Conservation (phyloP, 345 rosid species). For the Euphorbia pulcherrima region DNA sequence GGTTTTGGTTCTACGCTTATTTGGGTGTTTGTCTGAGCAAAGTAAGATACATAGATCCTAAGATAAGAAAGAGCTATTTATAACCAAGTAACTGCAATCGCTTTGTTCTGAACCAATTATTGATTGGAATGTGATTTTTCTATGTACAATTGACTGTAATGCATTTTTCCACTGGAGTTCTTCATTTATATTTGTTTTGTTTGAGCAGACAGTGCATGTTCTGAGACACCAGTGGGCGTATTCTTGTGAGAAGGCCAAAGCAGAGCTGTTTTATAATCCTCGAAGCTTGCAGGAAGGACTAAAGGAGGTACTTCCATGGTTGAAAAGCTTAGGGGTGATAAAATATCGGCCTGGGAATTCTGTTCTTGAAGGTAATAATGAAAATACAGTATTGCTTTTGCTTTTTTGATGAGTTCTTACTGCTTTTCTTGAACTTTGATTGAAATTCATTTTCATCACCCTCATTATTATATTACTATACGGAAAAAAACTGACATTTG, state of each 20-base stretch:
- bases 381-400: not conserved
- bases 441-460: no score
- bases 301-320: conserved; percentile 74
- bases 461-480: no score
- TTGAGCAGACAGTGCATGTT: conserved; percentile 60
- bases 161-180: not conserved
- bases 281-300: conserved; percentile 76
- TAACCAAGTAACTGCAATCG: not conserved
- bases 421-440: no score
- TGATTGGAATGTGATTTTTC: not conserved
- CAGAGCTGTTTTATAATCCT: conserved; percentile 72
- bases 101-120: not conserved
- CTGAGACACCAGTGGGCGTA: conserved; percentile 84
- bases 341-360: conserved; percentile 37
- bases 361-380: not conserved
- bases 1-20: no score
- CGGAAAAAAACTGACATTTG: no score
- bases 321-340: conserved; percentile 60
- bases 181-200: conserved; percentile 1
- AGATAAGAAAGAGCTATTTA: no score
- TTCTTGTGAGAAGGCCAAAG: conserved; percentile 77
- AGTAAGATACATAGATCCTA: no score
- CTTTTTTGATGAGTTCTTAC: not conserved
- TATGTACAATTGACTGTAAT: not conserved
- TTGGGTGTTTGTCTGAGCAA: no score